A percentile compares a stretch with the other conserved stretches of the same genome.
Conservation (phyloP, 305 asterid genomes). For the Vinca major region DNA sequence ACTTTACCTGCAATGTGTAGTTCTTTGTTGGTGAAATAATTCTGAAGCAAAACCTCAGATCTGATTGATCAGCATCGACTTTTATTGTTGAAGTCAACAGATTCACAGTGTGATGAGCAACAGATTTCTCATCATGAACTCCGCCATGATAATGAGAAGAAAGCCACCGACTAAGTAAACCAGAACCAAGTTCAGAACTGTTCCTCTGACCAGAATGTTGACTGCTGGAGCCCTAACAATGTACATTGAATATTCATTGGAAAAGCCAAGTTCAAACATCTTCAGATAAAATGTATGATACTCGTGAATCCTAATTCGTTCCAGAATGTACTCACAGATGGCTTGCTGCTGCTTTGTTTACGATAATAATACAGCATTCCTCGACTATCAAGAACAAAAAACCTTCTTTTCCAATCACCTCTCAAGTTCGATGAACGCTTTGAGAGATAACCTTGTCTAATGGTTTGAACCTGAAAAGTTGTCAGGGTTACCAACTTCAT, state of each 20-base stretch:
- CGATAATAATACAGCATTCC: slow-evolving; percentile 99
- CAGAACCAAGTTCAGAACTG: slow-evolving; percentile 97
- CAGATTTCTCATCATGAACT: slow-evolving; percentile 96
- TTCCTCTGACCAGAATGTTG: slow-evolving; percentile 89
- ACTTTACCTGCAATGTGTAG: slow-evolving; percentile 81
- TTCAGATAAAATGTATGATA: slow-evolving; percentile 4
- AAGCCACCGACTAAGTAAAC: slow-evolving; percentile 94
- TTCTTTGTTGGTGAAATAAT: slow-evolving; percentile 97
- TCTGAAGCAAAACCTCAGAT: slow-evolving; percentile 95
- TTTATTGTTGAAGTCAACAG: slow-evolving; percentile 95
- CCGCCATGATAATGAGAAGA: slow-evolving; percentile 98
- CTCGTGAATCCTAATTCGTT: slow-evolving; percentile 5
- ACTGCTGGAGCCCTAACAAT: slow-evolving; percentile 67
- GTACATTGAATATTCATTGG: slow-evolving; percentile 11
- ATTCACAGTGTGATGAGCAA: slow-evolving; percentile 98
- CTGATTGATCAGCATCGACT: slow-evolving; percentile 98
- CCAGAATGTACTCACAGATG: slow-evolving; percentile 64
- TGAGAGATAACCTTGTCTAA: slow-evolving; percentile 96
- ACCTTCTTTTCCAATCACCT: slow-evolving; percentile 99
- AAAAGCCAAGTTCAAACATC: slow-evolving; percentile 10
- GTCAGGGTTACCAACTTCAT: slow-evolving; percentile 21
- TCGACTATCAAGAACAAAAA: slow-evolving; percentile 98
- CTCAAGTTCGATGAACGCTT: slow-evolving; percentile 92
- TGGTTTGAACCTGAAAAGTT: slow-evolving; percentile 90
- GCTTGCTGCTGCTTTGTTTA: slow-evolving; percentile 89